phyloP scores from a whole-genome alignment of 345 rosid species.

The Moricandia arvensis region DNA sequence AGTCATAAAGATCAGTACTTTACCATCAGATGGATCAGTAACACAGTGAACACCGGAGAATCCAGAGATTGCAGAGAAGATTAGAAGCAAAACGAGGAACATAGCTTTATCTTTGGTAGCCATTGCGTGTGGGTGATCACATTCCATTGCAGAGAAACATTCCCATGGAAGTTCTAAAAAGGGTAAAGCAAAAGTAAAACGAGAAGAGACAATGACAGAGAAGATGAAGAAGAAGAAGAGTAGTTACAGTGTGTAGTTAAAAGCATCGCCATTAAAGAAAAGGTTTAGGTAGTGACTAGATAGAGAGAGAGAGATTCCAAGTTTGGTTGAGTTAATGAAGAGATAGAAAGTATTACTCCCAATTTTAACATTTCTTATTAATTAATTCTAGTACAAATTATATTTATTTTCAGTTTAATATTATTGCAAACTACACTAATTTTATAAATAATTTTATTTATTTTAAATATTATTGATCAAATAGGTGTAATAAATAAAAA shows the following conservation, averaged over 20 bases:
- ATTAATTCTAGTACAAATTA: too few relatives aligned
- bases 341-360: too few relatives aligned
- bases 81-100: constrained; percentile 21
- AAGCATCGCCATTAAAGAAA: constrained; percentile 50
- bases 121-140: constrained; percentile 41
- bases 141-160: constrained; percentile 29
- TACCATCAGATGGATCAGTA: constrained; percentile 59
- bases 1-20: neutral
- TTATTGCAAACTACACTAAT: too few relatives aligned
- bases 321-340: too few relatives aligned
- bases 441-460: too few relatives aligned
- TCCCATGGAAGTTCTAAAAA: constrained; percentile 2
- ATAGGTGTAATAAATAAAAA: too few relatives aligned
- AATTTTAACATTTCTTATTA: too few relatives aligned
- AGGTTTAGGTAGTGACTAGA: constrained; percentile 14
- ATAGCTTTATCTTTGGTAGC: constrained; percentile 16
- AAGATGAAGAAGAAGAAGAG: constrained; percentile 18
- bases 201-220: constrained; percentile 18
- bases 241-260: constrained; percentile 26
- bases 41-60: constrained; percentile 38
- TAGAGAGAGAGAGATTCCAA: too few relatives aligned
- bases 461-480: too few relatives aligned
- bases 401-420: too few relatives aligned
- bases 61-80: constrained; percentile 31
- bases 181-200: neutral